phyloP scores from a whole-genome alignment of 164 flowering plant species.

The Kingdonia uniflora region DNA sequence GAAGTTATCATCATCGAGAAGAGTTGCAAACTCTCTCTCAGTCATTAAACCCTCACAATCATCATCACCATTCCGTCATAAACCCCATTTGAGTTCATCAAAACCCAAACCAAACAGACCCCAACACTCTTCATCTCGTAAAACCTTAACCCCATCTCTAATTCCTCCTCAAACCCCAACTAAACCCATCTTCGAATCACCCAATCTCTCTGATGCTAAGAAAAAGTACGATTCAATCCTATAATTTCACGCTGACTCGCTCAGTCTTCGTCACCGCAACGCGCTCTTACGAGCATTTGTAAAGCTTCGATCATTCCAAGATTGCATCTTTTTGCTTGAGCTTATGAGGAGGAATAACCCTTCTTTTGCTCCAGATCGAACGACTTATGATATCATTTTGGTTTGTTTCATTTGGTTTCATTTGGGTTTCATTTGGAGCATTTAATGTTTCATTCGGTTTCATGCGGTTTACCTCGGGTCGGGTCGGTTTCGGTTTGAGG shows the following conservation, averaged over 20 bases:
- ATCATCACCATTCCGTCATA: background rate
- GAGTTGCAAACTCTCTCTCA: too few species aligned
- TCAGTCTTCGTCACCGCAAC: slow-evolving; percentile 37
- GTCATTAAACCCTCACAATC: background rate
- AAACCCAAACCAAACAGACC: slow-evolving; percentile 19
- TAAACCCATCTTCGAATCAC: slow-evolving; percentile 30
- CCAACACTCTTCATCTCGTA: slow-evolving; percentile 7
- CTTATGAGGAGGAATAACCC: slow-evolving; percentile 44
- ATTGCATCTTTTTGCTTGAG: slow-evolving; percentile 43
- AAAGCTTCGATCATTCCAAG: slow-evolving; percentile 28
- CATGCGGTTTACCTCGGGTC: too few species aligned
- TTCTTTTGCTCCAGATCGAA: slow-evolving; percentile 49
- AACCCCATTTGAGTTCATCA: slow-evolving; percentile 4
- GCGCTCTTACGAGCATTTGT: slow-evolving; percentile 55
- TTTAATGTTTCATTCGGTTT: too few species aligned
- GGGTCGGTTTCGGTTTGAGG: too few species aligned
- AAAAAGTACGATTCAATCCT: slow-evolving; percentile 33
- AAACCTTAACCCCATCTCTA: slow-evolving; percentile 9
- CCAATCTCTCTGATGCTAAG: slow-evolving; percentile 54
- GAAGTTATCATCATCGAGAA: too few species aligned
- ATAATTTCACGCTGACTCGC: slow-evolving; percentile 18
- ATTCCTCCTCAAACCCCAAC: background rate
- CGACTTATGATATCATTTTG: slow-evolving; percentile 59
- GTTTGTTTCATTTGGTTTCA: too few species aligned
- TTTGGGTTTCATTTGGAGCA: too few species aligned